Evolutionary conservation across 805 yeast genomes (phyloP), one percentile per base, ranked within the genome.

Genomic region (Blastobotrys americana): DNA sequence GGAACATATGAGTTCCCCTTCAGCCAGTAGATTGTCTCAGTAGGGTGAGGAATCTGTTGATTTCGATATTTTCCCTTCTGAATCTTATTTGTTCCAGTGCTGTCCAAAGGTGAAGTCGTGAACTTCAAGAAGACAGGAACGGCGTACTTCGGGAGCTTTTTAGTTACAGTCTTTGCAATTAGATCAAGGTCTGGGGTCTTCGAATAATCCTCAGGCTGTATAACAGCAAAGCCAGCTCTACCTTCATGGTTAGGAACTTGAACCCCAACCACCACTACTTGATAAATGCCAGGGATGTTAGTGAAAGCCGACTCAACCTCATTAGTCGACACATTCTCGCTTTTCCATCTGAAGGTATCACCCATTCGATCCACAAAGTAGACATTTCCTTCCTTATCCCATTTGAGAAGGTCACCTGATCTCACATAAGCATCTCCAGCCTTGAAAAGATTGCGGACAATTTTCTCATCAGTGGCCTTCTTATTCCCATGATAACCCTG

Each of bases 321-420:
- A 27, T 89, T 81, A 10, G 97, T 88, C 15, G 93, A 80, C 8
- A 90, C 96, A 62, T 89, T 89, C 66, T 89, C 97, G 2, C 95
- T 83, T 67, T 87, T 90, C 97, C 97, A 89, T 55, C 97, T 73
- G 69, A 84, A 89, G 0, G 97, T 90, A 59, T 89, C 97, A 35
- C 97, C 97, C 57, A 90, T 66, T 58, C 97, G 72, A 68, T 89
- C 97, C 37, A 88, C 86, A 63, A 89, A 89, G 64, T 82, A 86
- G 60, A 83, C 72, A 52, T 81, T 66, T 0, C 86, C 84, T 51
- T 80, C 73, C 22, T 69, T 70, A 61, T 87, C 95, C 59, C 71
- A 66, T 54, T 69, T 77, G 58, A 90, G 69, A 53, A 89, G 70
- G 61, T 89, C 97, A 36, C 96, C 97, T 21, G 86, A 76, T 58